A percentile compares a stretch with the other conserved stretches of the same genome.
Conservation (phyloP, 192 early-diverging fungal genomes). For the Coemansia aciculifera region DNA sequence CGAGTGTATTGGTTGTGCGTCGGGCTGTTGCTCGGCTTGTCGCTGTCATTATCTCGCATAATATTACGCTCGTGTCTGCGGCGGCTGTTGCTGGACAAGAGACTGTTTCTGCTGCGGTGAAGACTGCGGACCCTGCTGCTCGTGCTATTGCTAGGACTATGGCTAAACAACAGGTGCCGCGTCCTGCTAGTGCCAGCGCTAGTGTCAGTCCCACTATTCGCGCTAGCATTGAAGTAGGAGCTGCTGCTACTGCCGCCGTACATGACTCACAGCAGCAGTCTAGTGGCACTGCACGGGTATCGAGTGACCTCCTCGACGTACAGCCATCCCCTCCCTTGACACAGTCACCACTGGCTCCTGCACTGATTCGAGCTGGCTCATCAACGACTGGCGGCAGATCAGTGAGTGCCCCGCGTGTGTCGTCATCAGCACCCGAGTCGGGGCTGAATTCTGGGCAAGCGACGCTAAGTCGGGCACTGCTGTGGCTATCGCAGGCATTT, state of each 20-base stretch:
- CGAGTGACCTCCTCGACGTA: not conserved
- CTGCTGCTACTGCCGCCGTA: not conserved
- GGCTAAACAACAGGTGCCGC: not conserved
- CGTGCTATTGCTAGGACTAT: not conserved
- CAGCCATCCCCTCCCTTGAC: not conserved
- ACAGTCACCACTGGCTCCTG: not conserved
- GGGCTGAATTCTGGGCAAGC: conserved; percentile 15
- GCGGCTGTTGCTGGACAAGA: not conserved
- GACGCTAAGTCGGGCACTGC: conserved; percentile 69
- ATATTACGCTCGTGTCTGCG: not conserved
- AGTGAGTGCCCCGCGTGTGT: not conserved
- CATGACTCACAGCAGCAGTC: not conserved
- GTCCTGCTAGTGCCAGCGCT: conserved; percentile 3
- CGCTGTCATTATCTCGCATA: conserved; percentile 36
- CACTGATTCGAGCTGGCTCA: not conserved
- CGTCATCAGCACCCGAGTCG: conserved; percentile 12
- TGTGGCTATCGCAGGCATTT: conserved; percentile 64
- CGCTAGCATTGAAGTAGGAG: not conserved
- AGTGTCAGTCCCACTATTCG: not conserved
- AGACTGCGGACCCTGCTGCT: not conserved
- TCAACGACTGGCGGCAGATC: not conserved
- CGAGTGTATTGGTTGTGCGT: conserved; percentile 32
- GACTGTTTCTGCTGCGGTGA: not conserved
- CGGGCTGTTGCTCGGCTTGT: conserved; percentile 26
- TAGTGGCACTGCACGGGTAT: not conserved